Evolutionary conservation across 2,329 filamentous ascomycete species (phyloP).

Genomic region (Pseudopyricularia cyperi): DNA sequence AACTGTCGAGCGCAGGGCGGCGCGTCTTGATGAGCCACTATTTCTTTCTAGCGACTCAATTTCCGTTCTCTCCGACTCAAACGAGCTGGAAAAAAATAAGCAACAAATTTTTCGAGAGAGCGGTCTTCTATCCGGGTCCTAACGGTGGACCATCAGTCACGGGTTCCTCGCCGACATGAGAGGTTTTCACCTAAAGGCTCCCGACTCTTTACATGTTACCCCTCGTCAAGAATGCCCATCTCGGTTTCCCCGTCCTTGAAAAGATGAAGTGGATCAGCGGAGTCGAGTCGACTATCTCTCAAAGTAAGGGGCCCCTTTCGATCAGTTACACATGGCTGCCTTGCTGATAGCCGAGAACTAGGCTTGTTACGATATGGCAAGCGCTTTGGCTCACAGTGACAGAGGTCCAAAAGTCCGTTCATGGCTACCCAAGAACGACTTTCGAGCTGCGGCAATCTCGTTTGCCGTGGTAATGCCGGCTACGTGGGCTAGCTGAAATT

Average conservation of each 20-base stretch:
- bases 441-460: conserved; percentile 13
- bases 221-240: conserved; percentile 13
- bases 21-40: too few species aligned
- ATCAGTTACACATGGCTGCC: background rate
- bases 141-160: conserved; percentile 23
- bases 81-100: too few species aligned
- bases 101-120: conserved; percentile 10
- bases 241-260: conserved; percentile 14
- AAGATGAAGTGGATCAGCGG: conserved; percentile 14
- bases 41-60: too few species aligned
- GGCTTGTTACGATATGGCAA: conserved; percentile 12
- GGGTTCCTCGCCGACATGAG: conserved; percentile 28
- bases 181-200: conserved; percentile 19
- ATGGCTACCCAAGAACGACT: conserved; percentile 12
- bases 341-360: background rate
- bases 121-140: conserved; percentile 4
- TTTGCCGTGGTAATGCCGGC: conserved; percentile 13
- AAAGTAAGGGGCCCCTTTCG: conserved; percentile 7
- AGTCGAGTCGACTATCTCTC: conserved; percentile 17
- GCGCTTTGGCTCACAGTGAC: conserved; percentile 12
- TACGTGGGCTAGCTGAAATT: conserved; percentile 9
- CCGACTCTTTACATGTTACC: conserved; percentile 15
- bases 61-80: too few species aligned
- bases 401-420: conserved; percentile 8
- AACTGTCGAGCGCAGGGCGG: conserved; percentile 20